Evolutionary conservation across 164 flowering plant genomes (phyloP).

Genomic region (Vitis rupestris): DNA sequence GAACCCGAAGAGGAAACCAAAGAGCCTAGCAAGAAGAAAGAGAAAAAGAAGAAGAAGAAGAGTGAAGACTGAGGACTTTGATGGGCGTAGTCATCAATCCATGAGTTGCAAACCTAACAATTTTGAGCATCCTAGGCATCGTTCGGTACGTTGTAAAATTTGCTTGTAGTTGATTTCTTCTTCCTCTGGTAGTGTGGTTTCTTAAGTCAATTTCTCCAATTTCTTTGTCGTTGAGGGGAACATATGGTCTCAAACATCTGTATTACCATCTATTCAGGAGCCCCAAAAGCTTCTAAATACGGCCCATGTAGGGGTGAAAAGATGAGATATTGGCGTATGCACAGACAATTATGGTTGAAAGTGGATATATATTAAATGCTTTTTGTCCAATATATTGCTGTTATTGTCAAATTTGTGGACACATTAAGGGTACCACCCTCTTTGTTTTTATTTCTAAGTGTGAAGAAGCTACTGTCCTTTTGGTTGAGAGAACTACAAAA

Average conservation of each 20-base stretch:
- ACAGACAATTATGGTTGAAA: too few species aligned
- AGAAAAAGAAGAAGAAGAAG: conserved; percentile 57
- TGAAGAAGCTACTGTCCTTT: too few species aligned
- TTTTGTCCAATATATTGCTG: too few species aligned
- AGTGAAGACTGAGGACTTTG: conserved; percentile 19
- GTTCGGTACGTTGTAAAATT: conserved; percentile 7
- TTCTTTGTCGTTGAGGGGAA: neutral
- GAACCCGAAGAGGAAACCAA: conserved; percentile 28
- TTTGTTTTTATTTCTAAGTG: too few species aligned
- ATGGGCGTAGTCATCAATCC: neutral
- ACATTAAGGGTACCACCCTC: too few species aligned
- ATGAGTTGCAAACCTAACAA: neutral
- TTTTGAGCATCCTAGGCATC: conserved; percentile 12
- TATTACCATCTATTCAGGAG: neutral
- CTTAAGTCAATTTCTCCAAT: neutral
- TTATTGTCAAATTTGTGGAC: too few species aligned
- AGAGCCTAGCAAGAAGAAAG: conserved; percentile 31
- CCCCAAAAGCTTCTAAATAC: neutral
- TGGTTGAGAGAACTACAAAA: too few species aligned
- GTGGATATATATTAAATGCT: too few species aligned
- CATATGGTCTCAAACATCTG: neutral
- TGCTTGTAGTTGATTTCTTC: neutral
- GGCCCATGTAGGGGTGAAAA: neutral
- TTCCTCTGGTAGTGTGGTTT: neutral
- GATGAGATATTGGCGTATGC: too few species aligned